Base-by-base conservation (phyloP, 345 rosid genomes). In the Mangifera indica region DNA sequence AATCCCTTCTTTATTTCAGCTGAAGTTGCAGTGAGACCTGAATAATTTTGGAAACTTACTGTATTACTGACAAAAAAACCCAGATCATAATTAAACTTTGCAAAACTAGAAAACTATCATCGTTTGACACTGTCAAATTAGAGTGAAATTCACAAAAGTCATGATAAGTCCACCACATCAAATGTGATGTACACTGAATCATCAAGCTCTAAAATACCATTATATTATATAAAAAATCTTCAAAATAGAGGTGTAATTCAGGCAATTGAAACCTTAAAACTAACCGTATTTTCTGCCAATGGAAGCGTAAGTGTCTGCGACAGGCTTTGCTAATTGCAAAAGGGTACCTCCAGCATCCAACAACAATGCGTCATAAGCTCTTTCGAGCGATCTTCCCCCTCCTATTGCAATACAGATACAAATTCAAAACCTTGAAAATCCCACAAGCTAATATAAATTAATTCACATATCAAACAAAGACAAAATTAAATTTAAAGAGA, bases 311-410 rank as follows among this genome's bases (percentile, higher is more conserved):
- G 87, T 87, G 72, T 93, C 88, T 66, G 86, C 90, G 4, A 93
- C 97, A 20, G 98, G 98, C 24, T 74, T 78, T 12, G 89, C 46
- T 76, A 93, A 71, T 61, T 89, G 98, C 83, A 93, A 73, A 72
- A 93, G 96, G 37, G 98, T 93, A 40, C 97, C 97, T 46, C 96
- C 97, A 18, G 97, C 97, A 72, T 93, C 97, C 84, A 93, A 76
- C 78, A 93, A 73, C 70, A 93, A 76, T 25, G 86, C 97, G 78
- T 88, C 97, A 76, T 88, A 89, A 10, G 91, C 89, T 79, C 76
- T 87, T 79, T 70, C 75, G 4, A 76, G 74, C 46, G 74, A 78
- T 62, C 71, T 81, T 54, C 64, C 70, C 49, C 74, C 87, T 62
- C 72, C 75, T 71, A 63, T 1, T 22, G 44, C 8, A 14, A 10